Conservation (phyloP, 306 rosid genomes). For the Sindora glabra region DNA sequence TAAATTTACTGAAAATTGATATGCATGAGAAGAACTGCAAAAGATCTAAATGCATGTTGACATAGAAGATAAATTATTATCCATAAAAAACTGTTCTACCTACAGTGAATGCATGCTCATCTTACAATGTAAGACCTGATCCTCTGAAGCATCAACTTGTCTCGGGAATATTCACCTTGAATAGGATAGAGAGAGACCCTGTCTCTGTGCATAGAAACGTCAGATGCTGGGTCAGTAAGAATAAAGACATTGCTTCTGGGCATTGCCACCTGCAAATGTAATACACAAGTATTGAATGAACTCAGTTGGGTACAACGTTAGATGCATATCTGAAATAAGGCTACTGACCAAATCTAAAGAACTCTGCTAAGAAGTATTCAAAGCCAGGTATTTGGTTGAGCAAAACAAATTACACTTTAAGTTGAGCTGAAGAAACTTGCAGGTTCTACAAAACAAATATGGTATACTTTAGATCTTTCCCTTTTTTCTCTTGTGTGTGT, state of each 20-base stretch:
- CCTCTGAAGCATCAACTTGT: slow-evolving; percentile 99
- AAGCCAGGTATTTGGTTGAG: background rate
- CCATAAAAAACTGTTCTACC: slow-evolving; percentile 20
- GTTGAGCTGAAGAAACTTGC: too few species aligned
- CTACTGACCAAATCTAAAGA: background rate
- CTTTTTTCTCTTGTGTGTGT: too few species aligned
- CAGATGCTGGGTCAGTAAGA: slow-evolving; percentile 75
- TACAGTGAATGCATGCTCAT: slow-evolving; percentile 32
- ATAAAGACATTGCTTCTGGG: slow-evolving; percentile 61
- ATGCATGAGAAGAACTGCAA: background rate
- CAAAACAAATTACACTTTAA: too few species aligned
- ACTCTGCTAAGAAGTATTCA: background rate
- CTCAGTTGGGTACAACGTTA: background rate
- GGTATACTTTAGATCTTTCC: too few species aligned
- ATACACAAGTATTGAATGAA: slow-evolving; percentile 4
- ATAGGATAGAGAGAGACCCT: slow-evolving; percentile 62
- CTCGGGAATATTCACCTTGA: slow-evolving; percentile 85
- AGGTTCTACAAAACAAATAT: too few species aligned
- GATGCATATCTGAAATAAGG: background rate
- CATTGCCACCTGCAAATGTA: slow-evolving; percentile 59
- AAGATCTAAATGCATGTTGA: background rate
- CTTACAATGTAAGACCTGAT: slow-evolving; percentile 99
- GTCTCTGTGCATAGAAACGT: slow-evolving; percentile 52
- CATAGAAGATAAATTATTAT: slow-evolving; percentile 2
- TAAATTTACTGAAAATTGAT: background rate